Evolutionary conservation across 2,329 filamentous ascomycete genomes (phyloP), one percentile per base, ranked within the genome.

Genomic region (Penicillium sp.): DNA sequence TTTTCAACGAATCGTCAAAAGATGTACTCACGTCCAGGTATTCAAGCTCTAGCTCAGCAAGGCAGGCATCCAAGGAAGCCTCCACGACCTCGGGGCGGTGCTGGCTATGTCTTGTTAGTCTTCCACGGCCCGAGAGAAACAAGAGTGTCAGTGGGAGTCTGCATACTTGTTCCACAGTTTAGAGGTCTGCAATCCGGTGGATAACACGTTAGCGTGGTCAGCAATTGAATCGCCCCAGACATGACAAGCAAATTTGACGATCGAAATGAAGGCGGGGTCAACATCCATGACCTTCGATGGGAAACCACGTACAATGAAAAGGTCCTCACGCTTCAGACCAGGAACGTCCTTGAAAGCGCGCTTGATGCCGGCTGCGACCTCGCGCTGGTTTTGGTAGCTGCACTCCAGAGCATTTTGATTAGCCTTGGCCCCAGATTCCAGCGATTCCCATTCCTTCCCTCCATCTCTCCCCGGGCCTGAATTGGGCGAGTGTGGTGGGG

Each of bases 141-240:
- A 13, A 4, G 11, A 9, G 8, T 5, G 4, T 12, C 0, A 7
- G 5, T 12, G 9, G 29, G 11, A 11, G 8, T 39, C 24, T 12
- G 7, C 7, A 4, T 51, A 55, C 53, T 33, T 66, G 66, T 81
- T 81, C 79, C 79, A 83, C 9, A 83, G 69, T 68, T 84, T 84
- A 53, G 75, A 76, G n/a, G 80, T 82, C 67, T 69, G 42, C 46
- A 7, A 4, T 7, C n/a, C 26, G 34, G 27, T 4, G 13, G 34
- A 26, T 1, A 18, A 18, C 18, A 18, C 18, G 18, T 18, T 3
- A 18, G 18, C 18, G 18, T 18, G 18, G 18, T 18, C 18, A 18
- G 18, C 18, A 18, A 18, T 18, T 18, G 18, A 18, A 18, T 18
- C 18, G 18, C 18, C 18, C 18, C 18, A 18, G 18, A 18, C 18